These are phyloP conservation scores for Guyanaporus albipodus DNA, from an alignment of 768 basidiomycete genomes.

Conservation along the genomic window DNA sequence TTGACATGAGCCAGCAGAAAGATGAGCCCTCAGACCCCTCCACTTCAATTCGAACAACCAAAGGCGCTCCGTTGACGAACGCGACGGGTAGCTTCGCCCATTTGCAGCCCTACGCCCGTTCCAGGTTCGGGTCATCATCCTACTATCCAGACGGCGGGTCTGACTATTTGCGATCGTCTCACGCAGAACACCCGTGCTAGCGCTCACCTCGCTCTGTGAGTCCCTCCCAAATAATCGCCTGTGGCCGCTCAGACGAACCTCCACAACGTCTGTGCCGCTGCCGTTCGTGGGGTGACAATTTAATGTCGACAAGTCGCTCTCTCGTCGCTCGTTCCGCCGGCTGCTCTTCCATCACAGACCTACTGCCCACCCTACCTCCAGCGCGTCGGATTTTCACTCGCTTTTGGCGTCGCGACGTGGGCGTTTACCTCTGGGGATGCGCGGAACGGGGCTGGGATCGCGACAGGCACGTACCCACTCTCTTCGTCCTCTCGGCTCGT, in stretches of 20 bases:
- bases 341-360: conserved; percentile 25
- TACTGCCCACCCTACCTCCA: conserved; percentile 41
- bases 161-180: conserved; percentile 10
- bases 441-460: conserved; percentile 43
- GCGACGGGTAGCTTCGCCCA: conserved; percentile 24
- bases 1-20: conserved; percentile 10
- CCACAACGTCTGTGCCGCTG: too few species aligned
- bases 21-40: not conserved
- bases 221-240: conserved; percentile 3
- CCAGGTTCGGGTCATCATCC: conserved; percentile 27
- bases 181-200: conserved; percentile 30
- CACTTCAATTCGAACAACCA: not conserved
- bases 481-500: not conserved
- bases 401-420: conserved; percentile 44
- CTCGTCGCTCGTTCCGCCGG: conserved; percentile 34
- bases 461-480: conserved; percentile 25
- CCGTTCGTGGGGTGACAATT: too few species aligned
- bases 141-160: not conserved
- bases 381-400: conserved; percentile 40
- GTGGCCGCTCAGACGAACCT: not conserved
- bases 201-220: conserved; percentile 35
- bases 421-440: conserved; percentile 37
- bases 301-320: conserved; percentile 36
- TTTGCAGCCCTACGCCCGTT: conserved; percentile 29
- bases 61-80: conserved; percentile 3